Evolutionary conservation across 2,329 filamentous ascomycete species (phyloP), one percentile per base, ranked within the genome.

Genomic region (Penicillium expansum): DNA sequence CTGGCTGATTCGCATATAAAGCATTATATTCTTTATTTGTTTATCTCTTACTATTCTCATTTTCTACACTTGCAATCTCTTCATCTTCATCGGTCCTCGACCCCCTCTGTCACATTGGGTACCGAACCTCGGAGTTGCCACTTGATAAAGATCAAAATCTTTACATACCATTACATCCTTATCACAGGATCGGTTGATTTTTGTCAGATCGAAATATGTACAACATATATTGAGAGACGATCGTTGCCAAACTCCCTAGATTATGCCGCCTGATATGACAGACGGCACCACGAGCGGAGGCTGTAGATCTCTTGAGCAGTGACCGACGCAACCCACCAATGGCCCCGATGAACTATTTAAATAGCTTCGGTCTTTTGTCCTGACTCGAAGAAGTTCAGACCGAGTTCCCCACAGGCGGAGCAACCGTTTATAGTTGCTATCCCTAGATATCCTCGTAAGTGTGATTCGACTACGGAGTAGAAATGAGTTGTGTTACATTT

Each of bases 21-120:
- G 60, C 58, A 62, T 54, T 55, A 18, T 61, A 52, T 45, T 47
- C 48, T 51, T 59, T 56, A 32, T 57, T 59, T 52, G 37, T 44
- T 52, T 35, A 41, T 30, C n/a, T 29, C 22, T 59, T n/a, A 29
- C 51, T 41, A 24, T 47, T 55, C 16, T 1, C 24, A 51, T 45
- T 51, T 32, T 18, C 22, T 14, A 14, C 16, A 39, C 9, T 6
- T 41, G 4, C 20, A 16, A 41, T 16, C 13, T 41, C 20, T 24
- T 41, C 38, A 41, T 56, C 55, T 52, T 47, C 30, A 42, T 38
- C n/a, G 32, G 5, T 24, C 22, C n/a, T 48, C 14, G 18, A 48
- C 8, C 35, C 48, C 27, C 13, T 7, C 10, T 20, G 39, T 56
- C 24, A 55, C 32, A 52, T 55, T 49, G 52, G 22, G 53, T 48